Conservation (phyloP, 768 basidiomycete genomes). For the Auriscalpium vulgare region DNA sequence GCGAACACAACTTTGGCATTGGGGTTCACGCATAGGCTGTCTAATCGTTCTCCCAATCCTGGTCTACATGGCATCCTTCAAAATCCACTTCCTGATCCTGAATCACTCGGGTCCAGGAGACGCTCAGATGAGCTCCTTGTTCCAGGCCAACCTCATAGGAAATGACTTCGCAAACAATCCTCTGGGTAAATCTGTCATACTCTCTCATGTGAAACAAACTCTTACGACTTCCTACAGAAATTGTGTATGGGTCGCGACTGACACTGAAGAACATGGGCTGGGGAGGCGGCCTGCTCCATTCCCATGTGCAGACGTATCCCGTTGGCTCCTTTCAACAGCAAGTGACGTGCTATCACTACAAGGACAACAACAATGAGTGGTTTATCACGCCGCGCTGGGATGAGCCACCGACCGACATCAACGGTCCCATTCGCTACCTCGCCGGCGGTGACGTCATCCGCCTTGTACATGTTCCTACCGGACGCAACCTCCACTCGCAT, state of each 20-base stretch:
- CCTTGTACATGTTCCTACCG: slow-evolving; percentile 74
- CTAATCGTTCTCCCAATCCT: slow-evolving; percentile 85
- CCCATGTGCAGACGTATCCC: slow-evolving; percentile 93
- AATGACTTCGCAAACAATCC: slow-evolving; percentile 93
- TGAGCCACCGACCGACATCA: slow-evolving; percentile 54
- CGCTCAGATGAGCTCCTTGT: slow-evolving; percentile 96
- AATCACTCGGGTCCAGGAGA: slow-evolving; percentile 95
- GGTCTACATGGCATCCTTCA: slow-evolving; percentile 93
- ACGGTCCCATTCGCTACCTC: slow-evolving; percentile 64
- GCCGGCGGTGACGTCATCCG: slow-evolving; percentile 72
- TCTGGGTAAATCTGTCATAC: slow-evolving; percentile 44
- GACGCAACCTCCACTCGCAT: slow-evolving; percentile 91
- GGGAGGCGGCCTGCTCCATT: slow-evolving; percentile 94
- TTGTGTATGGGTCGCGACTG: slow-evolving; percentile 84
- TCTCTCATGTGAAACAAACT: not conserved
- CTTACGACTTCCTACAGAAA: slow-evolving; percentile 37
- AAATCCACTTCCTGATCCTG: slow-evolving; percentile 90
- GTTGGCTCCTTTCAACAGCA: slow-evolving; percentile 91
- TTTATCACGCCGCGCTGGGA: slow-evolving; percentile 75
- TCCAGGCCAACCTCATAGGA: slow-evolving; percentile 92
- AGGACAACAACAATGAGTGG: slow-evolving; percentile 97
- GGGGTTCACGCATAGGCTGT: slow-evolving; percentile 78
- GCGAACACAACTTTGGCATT: slow-evolving; percentile 86
- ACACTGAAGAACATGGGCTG: slow-evolving; percentile 97
- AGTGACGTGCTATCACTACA: slow-evolving; percentile 99